phyloP scores from a whole-genome alignment of 139 green algal species.

The Micractinium sp. region DNA sequence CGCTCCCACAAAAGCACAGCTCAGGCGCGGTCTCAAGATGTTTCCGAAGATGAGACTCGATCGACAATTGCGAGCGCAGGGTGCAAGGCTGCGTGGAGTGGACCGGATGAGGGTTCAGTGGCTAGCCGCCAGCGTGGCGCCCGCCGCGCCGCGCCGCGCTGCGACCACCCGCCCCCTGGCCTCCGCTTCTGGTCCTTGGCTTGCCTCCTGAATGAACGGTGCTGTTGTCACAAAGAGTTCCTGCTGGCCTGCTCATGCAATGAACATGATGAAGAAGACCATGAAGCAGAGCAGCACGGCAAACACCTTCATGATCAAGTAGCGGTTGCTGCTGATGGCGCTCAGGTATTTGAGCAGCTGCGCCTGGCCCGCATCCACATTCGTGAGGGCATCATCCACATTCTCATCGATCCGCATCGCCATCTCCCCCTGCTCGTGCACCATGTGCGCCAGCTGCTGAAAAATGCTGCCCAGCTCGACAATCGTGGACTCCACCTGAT shows the following conservation, averaged over 20 bases:
- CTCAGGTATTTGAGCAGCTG: slow-evolving; percentile 98
- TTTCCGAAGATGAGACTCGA: too few relatives aligned
- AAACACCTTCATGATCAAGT: slow-evolving; percentile 11
- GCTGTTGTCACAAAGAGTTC: too few relatives aligned
- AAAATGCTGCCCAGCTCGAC: slow-evolving; percentile 98
- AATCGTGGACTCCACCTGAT: slow-evolving; percentile 97
- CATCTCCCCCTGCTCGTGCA: slow-evolving; percentile 84
- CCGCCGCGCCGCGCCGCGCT: too few relatives aligned
- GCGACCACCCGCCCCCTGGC: too few relatives aligned
- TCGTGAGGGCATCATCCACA: slow-evolving; percentile 92
- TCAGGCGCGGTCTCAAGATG: too few relatives aligned
- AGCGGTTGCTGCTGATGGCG: slow-evolving; percentile 89
- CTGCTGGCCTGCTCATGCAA: neutral
- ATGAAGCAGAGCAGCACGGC: slow-evolving; percentile 9
- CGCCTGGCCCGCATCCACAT: slow-evolving; percentile 94
- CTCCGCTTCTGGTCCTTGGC: too few relatives aligned
- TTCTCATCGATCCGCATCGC: slow-evolving; percentile 98
- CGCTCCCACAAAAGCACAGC: too few relatives aligned
- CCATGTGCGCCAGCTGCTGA: slow-evolving; percentile 96
- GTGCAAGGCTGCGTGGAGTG: too few relatives aligned
- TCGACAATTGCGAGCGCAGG: too few relatives aligned
- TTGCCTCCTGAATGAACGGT: too few relatives aligned
- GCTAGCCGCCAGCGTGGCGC: too few relatives aligned
- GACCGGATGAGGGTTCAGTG: too few relatives aligned
- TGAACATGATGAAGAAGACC: slow-evolving; percentile 26